These are phyloP conservation scores for Mucor irregularis DNA, from an alignment of 371 early-diverging fungal genomes.

Conservation along the genomic window DNA sequence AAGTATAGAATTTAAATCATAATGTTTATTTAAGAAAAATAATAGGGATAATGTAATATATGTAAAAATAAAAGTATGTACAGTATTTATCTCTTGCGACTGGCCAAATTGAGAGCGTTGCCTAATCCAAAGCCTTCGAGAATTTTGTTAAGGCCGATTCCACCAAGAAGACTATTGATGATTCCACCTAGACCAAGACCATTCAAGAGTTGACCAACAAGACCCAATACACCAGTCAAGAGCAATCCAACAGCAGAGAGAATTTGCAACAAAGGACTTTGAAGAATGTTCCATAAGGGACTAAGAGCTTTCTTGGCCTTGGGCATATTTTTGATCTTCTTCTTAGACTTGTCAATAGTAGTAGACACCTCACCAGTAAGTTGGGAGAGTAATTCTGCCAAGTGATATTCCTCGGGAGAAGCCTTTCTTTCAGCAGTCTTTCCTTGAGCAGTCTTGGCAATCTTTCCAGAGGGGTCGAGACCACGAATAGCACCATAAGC, in stretches of 20 bases:
- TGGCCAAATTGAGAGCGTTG: conserved; percentile 12
- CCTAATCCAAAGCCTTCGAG: conserved; percentile 32
- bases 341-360: conserved; percentile 36
- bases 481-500: conserved; percentile 33
- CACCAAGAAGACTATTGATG: conserved; percentile 28
- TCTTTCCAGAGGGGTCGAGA: conserved; percentile 28
- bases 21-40: too few relatives aligned
- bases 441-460: conserved; percentile 30
- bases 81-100: conserved; percentile 8
- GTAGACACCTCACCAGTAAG: conserved; percentile 30
- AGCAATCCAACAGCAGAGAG: conserved; percentile 35
- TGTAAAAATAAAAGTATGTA: not conserved
- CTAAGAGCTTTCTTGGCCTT: conserved; percentile 30
- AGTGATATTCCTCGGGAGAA: conserved; percentile 27
- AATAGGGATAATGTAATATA: too few relatives aligned
- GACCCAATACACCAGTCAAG: conserved; percentile 30
- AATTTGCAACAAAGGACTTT: conserved; percentile 34
- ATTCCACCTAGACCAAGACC: conserved; percentile 31
- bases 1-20: too few relatives aligned
- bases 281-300: conserved; percentile 30
- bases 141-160: conserved; percentile 34
- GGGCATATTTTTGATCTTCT: conserved; percentile 33
- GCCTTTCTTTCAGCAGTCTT: conserved; percentile 26
- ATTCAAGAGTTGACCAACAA: conserved; percentile 32
- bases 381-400: conserved; percentile 29